Conservation (phyloP, 192 early-diverging fungal species). For the Coemansia erecta region DNA sequence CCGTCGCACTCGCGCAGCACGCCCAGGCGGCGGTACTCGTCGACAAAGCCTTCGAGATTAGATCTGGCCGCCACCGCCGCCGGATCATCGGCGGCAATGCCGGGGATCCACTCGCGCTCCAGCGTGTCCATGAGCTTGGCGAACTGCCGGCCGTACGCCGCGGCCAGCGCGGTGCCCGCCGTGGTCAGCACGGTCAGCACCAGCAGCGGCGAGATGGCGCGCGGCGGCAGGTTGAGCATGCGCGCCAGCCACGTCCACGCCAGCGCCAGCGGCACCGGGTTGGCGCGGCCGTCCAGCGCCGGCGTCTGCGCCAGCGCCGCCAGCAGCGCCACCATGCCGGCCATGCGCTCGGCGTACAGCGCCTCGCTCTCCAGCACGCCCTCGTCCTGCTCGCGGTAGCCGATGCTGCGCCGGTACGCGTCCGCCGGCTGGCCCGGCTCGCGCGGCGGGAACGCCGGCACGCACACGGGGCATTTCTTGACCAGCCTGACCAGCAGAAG, state of each 20-base stretch:
- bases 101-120: constrained; percentile 66
- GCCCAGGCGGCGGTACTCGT: constrained; percentile 65
- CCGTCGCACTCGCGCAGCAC: constrained; percentile 78
- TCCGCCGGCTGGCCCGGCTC: constrained; percentile 16
- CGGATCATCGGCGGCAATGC: constrained; percentile 68
- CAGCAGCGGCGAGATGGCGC: constrained; percentile 37
- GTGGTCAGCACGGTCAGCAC: constrained; percentile 40
- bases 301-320: constrained; percentile 41
- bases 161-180: constrained; percentile 35
- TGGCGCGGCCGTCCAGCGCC: constrained; percentile 6
- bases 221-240: constrained; percentile 33
- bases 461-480: constrained; percentile 48
- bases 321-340: constrained; percentile 42
- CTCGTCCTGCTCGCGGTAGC: constrained; percentile 39
- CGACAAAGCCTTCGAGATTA: constrained; percentile 72
- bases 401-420: constrained; percentile 27
- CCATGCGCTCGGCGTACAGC: constrained; percentile 42
- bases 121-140: constrained; percentile 46
- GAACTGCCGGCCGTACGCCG: constrained; percentile 39
- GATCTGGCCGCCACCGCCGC: constrained; percentile 62
- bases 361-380: constrained; percentile 35
- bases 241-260: constrained; percentile 52
- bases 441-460: constrained; percentile 28
- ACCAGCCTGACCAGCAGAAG: constrained; percentile 42
- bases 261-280: constrained; percentile 18